Evolutionary conservation across 176 grass and related monocot genomes (phyloP).

Genomic region (Avena atlantica): DNA sequence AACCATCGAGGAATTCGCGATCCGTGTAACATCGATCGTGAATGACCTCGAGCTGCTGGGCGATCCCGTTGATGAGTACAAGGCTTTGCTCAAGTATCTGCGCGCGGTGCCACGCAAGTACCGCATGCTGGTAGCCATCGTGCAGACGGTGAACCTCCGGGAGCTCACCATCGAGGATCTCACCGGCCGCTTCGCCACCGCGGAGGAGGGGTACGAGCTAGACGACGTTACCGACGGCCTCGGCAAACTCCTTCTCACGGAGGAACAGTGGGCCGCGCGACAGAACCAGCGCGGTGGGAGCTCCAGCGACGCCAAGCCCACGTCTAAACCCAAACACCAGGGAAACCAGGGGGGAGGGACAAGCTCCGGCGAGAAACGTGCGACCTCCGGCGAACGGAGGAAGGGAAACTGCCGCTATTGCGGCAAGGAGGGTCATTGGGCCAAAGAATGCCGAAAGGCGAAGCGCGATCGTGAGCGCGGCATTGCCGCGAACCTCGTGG

Average conservation of each 20-base stretch:
- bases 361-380: background rate
- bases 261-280: background rate
- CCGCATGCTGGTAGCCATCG: background rate
- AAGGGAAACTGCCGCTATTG: background rate
- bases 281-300: background rate
- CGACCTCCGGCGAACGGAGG: too few relatives aligned
- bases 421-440: background rate
- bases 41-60: background rate
- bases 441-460: background rate
- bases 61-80: background rate
- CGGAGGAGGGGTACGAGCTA: background rate
- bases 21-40: background rate
- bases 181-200: background rate
- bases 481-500: background rate
- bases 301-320: background rate
- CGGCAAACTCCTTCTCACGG: background rate
- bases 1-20: background rate
- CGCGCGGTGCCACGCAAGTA: too few relatives aligned
- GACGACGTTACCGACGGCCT: background rate
- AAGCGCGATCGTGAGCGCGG: background rate
- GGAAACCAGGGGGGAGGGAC: background rate
- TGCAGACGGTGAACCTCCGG: background rate
- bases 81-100: background rate
- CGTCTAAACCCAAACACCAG: background rate
- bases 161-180: background rate